phyloP scores from a whole-genome alignment of 2,329 filamentous ascomycete species.

The Alternaria gaisen region DNA sequence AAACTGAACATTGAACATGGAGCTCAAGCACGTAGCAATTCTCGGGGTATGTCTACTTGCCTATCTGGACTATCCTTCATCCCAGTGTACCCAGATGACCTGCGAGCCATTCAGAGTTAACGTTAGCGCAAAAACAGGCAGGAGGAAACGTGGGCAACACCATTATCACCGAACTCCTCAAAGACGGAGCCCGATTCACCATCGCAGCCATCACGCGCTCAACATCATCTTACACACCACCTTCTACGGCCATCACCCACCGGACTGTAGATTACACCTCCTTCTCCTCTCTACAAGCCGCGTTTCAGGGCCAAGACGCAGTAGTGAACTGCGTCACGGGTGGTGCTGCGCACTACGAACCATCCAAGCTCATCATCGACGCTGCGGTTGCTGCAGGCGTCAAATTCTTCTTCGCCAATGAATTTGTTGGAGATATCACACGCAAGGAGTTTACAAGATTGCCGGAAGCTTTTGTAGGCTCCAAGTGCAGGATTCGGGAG shows the following conservation, averaged over 20 bases:
- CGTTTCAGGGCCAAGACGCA: slow-evolving; percentile 64
- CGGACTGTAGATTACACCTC: slow-evolving; percentile 40
- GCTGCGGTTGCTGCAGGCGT: slow-evolving; percentile 46
- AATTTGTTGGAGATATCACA: slow-evolving; percentile 42
- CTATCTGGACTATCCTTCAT: neutral
- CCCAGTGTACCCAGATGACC: neutral
- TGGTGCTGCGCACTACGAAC: slow-evolving; percentile 51
- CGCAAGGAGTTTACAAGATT: slow-evolving; percentile 37
- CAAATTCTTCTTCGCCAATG: slow-evolving; percentile 47
- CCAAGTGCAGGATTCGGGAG: slow-evolving; percentile 37
- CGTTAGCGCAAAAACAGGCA: slow-evolving; percentile 27
- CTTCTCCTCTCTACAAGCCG: slow-evolving; percentile 42
- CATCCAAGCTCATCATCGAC: slow-evolving; percentile 56
- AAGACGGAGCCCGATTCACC: slow-evolving; percentile 26
- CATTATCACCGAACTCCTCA: slow-evolving; percentile 41
- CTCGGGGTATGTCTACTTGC: slow-evolving; percentile 37
- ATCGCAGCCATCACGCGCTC: slow-evolving; percentile 44
- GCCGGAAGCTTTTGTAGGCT: slow-evolving; percentile 38
- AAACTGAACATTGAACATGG: slow-evolving; percentile 27
- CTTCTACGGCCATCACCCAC: slow-evolving; percentile 27
- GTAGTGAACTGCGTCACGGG: slow-evolving; percentile 60
- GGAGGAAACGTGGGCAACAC: slow-evolving; percentile 45
- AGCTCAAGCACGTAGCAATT: slow-evolving; percentile 48
- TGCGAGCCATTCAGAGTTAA: neutral
- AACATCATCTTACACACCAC: slow-evolving; percentile 30